Percentiles rank a stretch among this genome's conserved stretches.
Conservation (phyloP, 2,329 filamentous ascomycete genomes). For the Fusarium sp. region DNA sequence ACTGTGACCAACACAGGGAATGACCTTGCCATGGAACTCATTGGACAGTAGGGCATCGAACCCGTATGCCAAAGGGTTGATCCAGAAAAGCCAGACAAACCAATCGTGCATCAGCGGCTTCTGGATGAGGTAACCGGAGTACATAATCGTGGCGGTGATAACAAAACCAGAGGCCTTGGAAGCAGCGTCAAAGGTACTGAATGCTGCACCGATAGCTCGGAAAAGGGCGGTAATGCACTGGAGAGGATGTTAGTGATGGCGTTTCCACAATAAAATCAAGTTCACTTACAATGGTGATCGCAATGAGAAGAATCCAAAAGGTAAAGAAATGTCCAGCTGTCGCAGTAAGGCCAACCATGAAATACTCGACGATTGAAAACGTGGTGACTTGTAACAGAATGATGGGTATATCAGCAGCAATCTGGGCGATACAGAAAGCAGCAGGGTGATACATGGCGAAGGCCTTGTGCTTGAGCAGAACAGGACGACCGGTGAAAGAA, state of each 20-base stretch:
- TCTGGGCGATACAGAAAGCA: conserved; percentile 68
- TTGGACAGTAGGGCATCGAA: conserved; percentile 77
- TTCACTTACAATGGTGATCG: conserved; percentile 60
- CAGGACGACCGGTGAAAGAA: conserved; percentile 69
- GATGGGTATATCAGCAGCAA: conserved; percentile 65
- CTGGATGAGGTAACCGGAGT: conserved; percentile 72
- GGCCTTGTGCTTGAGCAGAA: conserved; percentile 67
- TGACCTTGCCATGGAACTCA: conserved; percentile 71
- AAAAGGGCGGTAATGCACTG: conserved; percentile 69
- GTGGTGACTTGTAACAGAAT: conserved; percentile 66
- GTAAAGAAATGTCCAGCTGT: conserved; percentile 69
- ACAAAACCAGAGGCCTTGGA: conserved; percentile 65
- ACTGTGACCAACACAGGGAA: conserved; percentile 61
- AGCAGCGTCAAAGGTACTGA: conserved; percentile 67
- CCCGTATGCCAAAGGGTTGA: conserved; percentile 75
- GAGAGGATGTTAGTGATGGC: background rate
- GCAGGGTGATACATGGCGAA: conserved; percentile 70
- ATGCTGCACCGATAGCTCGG: conserved; percentile 65
- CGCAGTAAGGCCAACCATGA: conserved; percentile 68
- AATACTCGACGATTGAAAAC: conserved; percentile 71
- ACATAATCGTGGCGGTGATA: conserved; percentile 66
- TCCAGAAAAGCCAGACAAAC: conserved; percentile 73
- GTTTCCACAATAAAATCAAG: fast-evolving
- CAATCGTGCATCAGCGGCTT: conserved; percentile 71
- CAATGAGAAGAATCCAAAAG: conserved; percentile 65